Base-by-base conservation (phyloP, 768 basidiomycete genomes). In the Xerocomus potaroensis region DNA sequence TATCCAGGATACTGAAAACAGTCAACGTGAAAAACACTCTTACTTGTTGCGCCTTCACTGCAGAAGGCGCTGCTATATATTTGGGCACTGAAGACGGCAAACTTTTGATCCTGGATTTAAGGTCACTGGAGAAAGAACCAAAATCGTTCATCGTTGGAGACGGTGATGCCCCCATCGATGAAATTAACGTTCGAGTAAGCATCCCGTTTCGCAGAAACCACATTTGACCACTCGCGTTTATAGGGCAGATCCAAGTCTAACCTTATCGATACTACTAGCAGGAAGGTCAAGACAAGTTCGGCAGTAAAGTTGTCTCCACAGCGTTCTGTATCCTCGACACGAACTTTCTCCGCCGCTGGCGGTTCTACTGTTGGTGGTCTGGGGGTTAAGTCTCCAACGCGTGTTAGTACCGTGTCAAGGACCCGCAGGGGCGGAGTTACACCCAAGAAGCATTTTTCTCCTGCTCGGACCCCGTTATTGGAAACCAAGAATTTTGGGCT, bases 11-110 rank as follows among this genome's bases (percentile, higher is more conserved):
- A 36, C 75, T 84, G 52, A 79, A 82, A 22, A 77, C 74, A 2
- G 58, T 88, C 33, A 69, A 72, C 40, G 58, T 84, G 43, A 77
- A 81, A 47, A 66, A 67, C 1, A 66, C 72, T 1, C 57, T 87
- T 12, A 82, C 84, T 5, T 75, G 80, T n/a, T 63, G 84, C 3
- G 67, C 72, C 8, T 88, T 89, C 62, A 84, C 86, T 19, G 71
- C 77, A 0, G 84, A 87, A 50, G 86, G 87, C 5, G 82, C 77
- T 4, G 70, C 77, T 8, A 68, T 89, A 39, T 87, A 81, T 57
- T 50, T 82, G 4, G 86, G 86, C 1, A 83, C 85, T 5, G 74
- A 75, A 47, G 70, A 71, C 26, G 87, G 87, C 4, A 80, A 74
- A 44, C 64, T 89, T n/a, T 61, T 86, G 18, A 59, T 83, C 19